Percentiles rank a stretch among this genome's conserved stretches.
Evolutionary conservation across 1,284 basidiomycete species (phyloP).

Genomic region (Phellopilus nigrolimitatus): DNA sequence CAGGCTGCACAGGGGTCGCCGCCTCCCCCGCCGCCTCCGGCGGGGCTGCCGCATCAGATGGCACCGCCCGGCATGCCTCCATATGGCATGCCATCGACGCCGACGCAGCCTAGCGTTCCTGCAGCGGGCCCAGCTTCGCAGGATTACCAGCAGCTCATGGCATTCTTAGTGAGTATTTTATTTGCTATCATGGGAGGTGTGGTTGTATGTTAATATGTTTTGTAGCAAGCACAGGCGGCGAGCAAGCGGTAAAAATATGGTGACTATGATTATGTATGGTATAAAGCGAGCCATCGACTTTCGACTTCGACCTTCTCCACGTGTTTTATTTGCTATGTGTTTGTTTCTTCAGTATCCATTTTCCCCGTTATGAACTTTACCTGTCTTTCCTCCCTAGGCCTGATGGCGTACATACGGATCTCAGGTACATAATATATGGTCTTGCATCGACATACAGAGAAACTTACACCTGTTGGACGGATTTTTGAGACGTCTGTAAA

Average conservation of each 20-base stretch:
- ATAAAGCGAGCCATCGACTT: no score
- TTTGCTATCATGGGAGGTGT: not conserved
- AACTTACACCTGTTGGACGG: no score
- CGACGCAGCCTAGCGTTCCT: slow-evolving; percentile 28
- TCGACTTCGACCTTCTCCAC: no score
- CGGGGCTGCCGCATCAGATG: slow-evolving; percentile 34
- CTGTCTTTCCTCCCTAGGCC: no score
- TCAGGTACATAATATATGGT: not conserved
- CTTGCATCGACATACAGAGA: not conserved
- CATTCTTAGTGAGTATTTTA: slow-evolving; percentile 43
- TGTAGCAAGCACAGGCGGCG: slow-evolving; percentile 12
- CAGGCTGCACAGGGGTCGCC: slow-evolving; percentile 30
- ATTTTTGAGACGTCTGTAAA: no score
- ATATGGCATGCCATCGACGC: slow-evolving; percentile 25
- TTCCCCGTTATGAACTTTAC: no score
- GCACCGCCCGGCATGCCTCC: slow-evolving; percentile 27
- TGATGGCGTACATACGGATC: not conserved
- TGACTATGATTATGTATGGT: not conserved
- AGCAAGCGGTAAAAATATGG: slow-evolving; percentile 9
- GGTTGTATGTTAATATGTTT: not conserved
- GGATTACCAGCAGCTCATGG: slow-evolving; percentile 53
- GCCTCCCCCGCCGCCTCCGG: slow-evolving; percentile 28
- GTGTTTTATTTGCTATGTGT: not conserved
- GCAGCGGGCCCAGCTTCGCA: slow-evolving; percentile 21
- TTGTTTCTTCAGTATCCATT: not conserved